phyloP scores from a whole-genome alignment of 805 yeast species.

The Candida manassasensis region DNA sequence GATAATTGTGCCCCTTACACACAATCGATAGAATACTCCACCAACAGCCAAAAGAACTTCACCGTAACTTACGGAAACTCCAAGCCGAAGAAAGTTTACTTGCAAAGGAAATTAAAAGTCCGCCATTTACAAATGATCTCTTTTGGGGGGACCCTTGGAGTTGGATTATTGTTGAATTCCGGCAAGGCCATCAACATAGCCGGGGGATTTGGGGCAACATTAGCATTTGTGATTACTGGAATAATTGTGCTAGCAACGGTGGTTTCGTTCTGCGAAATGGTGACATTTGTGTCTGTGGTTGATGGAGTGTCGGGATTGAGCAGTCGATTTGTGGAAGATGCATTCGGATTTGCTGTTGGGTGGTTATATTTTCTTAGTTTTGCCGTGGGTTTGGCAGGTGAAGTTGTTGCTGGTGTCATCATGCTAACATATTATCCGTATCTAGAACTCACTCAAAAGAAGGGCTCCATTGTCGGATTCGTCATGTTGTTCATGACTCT shows the following conservation, averaged over 20 bases:
- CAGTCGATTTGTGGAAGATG: conserved; percentile 71
- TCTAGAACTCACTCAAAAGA: conserved; percentile 44
- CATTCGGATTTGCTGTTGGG: conserved; percentile 71
- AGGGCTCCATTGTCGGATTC: conserved; percentile 50
- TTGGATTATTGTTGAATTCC: conserved; percentile 63
- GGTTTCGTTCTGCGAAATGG: conserved; percentile 77
- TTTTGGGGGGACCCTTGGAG: conserved; percentile 75
- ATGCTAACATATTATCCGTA: conserved; percentile 65
- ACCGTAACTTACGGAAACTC: conserved; percentile 3
- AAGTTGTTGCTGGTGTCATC: conserved; percentile 74
- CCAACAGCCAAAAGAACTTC: neutral
- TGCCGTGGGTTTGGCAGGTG: conserved; percentile 70
- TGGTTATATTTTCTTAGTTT: conserved; percentile 72
- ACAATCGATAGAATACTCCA: neutral
- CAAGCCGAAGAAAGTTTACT: conserved; percentile 10
- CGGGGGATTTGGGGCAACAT: conserved; percentile 71
- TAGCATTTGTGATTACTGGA: conserved; percentile 65
- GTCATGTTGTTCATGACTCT: conserved; percentile 55
- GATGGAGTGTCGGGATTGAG: conserved; percentile 75
- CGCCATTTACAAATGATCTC: conserved; percentile 76
- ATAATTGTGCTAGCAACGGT: conserved; percentile 62
- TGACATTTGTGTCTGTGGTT: conserved; percentile 71
- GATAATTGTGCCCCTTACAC: neutral
- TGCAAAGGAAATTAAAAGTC: conserved; percentile 57
- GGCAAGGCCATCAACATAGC: conserved; percentile 71